These are phyloP conservation scores for Circinella minor DNA, from an alignment of 371 early-diverging fungal species.

Conservation along the genomic window DNA sequence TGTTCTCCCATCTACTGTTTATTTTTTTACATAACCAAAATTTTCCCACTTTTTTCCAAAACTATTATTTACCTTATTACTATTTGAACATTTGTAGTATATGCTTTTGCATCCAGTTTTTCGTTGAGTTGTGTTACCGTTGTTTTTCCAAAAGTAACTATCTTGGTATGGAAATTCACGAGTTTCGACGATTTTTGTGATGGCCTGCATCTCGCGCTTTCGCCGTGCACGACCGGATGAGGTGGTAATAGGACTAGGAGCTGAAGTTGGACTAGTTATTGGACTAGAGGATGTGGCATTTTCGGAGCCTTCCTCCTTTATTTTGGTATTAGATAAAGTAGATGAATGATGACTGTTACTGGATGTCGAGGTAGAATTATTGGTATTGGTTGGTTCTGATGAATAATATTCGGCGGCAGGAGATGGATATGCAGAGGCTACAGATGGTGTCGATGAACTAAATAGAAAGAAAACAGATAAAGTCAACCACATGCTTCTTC, in stretches of 20 bases:
- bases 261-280: background rate
- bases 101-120: constrained; percentile 67
- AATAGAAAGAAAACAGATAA: background rate
- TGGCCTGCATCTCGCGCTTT: constrained; percentile 67
- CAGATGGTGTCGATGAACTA: background rate
- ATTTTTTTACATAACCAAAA: too few species aligned
- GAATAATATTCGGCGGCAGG: constrained; percentile 10
- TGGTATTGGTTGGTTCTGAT: constrained; percentile 4
- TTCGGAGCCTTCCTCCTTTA: background rate
- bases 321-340: background rate
- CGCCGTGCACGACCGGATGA: constrained; percentile 27
- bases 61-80: constrained; percentile 33
- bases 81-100: constrained; percentile 59
- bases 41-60: background rate
- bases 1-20: too few species aligned
- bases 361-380: too few species aligned
- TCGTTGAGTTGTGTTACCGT: constrained; percentile 60
- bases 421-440: constrained; percentile 9
- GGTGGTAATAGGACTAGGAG: constrained; percentile 9
- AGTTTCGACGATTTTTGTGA: constrained; percentile 66
- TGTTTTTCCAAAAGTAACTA: constrained; percentile 65
- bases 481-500: background rate
- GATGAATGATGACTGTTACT: too few species aligned
- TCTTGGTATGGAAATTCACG: constrained; percentile 58
- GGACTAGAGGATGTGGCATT: background rate